A percentile compares a stretch with the other conserved stretches of the same genome.
These are phyloP conservation scores for Daldinia eschscholtzii DNA, from an alignment of 2,329 filamentous ascomycete species.

Conservation along the genomic window DNA sequence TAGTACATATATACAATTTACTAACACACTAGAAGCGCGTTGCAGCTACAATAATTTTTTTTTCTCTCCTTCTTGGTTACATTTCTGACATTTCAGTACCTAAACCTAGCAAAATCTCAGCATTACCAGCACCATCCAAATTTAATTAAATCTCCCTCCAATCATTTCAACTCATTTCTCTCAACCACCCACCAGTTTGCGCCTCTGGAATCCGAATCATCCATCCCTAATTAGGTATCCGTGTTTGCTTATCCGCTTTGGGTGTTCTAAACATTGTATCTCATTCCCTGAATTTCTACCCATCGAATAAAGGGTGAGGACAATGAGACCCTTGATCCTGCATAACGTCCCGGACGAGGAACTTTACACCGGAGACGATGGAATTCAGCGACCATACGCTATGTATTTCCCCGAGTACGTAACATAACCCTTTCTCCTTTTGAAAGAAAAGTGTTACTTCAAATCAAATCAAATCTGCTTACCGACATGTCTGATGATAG, in stretches of 20 bases:
- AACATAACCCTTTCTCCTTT: slow-evolving; percentile 48
- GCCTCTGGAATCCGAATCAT: background rate
- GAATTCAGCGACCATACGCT: slow-evolving; percentile 73
- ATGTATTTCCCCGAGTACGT: slow-evolving; percentile 74
- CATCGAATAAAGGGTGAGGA: slow-evolving; percentile 25
- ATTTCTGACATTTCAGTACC: background rate
- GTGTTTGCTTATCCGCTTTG: slow-evolving; percentile 24
- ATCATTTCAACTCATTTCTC: slow-evolving; percentile 26
- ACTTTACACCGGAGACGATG: slow-evolving; percentile 74
- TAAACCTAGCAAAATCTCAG: slow-evolving; percentile 9
- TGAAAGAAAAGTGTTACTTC: slow-evolving; percentile 4
- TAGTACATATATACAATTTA: background rate
- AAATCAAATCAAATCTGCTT: slow-evolving; percentile 18
- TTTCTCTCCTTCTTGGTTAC: slow-evolving; percentile 22
- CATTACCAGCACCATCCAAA: slow-evolving; percentile 8
- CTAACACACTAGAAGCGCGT: slow-evolving; percentile 30
- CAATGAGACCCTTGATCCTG: slow-evolving; percentile 74
- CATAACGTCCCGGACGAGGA: slow-evolving; percentile 78
- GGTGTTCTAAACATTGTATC: slow-evolving; percentile 19
- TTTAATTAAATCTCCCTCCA: slow-evolving; percentile 14
- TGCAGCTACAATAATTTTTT: slow-evolving; percentile 24
- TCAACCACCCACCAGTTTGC: slow-evolving; percentile 14
- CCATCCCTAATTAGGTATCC: slow-evolving; percentile 13
- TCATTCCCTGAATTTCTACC: slow-evolving; percentile 9
- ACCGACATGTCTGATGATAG: slow-evolving; percentile 53